Evolutionary conservation across 108 stramenopile species (phyloP), one percentile per base, ranked within the genome.

Genomic region (Pseudonitzschia multiseries): DNA sequence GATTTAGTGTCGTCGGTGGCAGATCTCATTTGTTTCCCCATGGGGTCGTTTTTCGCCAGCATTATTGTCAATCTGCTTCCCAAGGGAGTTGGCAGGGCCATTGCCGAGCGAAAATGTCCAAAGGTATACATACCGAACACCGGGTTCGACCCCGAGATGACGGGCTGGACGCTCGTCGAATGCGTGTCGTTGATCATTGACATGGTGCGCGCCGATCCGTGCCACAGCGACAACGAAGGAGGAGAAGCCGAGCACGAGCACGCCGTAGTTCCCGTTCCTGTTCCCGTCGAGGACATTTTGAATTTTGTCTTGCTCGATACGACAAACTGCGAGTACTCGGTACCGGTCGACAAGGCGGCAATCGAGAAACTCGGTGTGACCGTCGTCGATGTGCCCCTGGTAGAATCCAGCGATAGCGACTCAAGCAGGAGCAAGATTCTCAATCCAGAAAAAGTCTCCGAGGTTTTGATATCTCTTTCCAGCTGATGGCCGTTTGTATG

Each of bases 301-400:
- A 78, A 78, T 51, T 78, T 78, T 60, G 77, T 78, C 28, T 57
- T 78, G 57, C 54, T 78, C 12, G 77, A 78, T 68, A 78, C 77
- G 8, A 33, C 43, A 18, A 52, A 78, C 48, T 78, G 77, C 48
- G 52, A 78, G 12, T 78, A 78, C 36, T 78, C 65, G 63, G 71
- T 71, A 52, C 59, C 59, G 2, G 67, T 78, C 50, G 77, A 78
- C 77, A 78, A 78, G 71, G 56, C 53, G 8, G 71, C 13, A 46
- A 78, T 78, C 59, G 57, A 50, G 12, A 65, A 65, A 13, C 54
- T 48, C n/a, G 68, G 67, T 36, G 69, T 78, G 18, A 65, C 65
- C n/a, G 48, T 78, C 17, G 20, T 78, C 29, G 77, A 78, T 61
- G 57, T 78, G 8, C 40, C 59, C 18, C 36, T 78, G 57, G 77